Evolutionary conservation across 1,284 basidiomycete genomes (phyloP).

Genomic region (Inonotus obliquus): DNA sequence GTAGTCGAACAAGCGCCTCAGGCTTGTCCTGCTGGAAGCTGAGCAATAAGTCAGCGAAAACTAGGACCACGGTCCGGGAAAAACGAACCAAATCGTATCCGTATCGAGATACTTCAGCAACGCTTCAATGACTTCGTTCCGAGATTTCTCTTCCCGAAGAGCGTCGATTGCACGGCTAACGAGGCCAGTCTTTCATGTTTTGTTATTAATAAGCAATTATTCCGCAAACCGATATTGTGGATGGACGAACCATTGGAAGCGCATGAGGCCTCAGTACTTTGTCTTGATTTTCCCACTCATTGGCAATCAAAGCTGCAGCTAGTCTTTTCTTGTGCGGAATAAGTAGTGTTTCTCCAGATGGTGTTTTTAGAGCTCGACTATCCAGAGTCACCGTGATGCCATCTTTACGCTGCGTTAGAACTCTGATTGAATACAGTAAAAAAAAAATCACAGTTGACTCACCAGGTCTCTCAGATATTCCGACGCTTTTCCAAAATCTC

Average conservation of each 20-base stretch:
- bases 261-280: slow-evolving; percentile 85
- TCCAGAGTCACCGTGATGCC: slow-evolving; percentile 75
- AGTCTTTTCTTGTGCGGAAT: slow-evolving; percentile 70
- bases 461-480: slow-evolving; percentile 43
- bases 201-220: slow-evolving; percentile 10
- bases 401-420: slow-evolving; percentile 29
- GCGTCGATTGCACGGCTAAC: slow-evolving; percentile 75
- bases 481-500: slow-evolving; percentile 89
- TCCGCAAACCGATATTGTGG: slow-evolving; percentile 4
- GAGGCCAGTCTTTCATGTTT: neutral
- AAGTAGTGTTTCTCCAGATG: slow-evolving; percentile 69
- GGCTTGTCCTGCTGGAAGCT: slow-evolving; percentile 87
- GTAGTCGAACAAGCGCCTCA: slow-evolving; percentile 70
- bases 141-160: slow-evolving; percentile 52
- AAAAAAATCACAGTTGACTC: slow-evolving; percentile 24
- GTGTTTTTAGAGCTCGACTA: slow-evolving; percentile 83
- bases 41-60: neutral
- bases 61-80: neutral
- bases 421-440: neutral
- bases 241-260: slow-evolving; percentile 73
- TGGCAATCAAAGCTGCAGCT: slow-evolving; percentile 82
- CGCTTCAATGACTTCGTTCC: slow-evolving; percentile 64
- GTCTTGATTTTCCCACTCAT: slow-evolving; percentile 96
- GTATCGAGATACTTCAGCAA: slow-evolving; percentile 90
- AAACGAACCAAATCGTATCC: slow-evolving; percentile 85